Evolutionary conservation across 1,284 basidiomycete genomes (phyloP).

Genomic region (Cryptococcus sp.): DNA sequence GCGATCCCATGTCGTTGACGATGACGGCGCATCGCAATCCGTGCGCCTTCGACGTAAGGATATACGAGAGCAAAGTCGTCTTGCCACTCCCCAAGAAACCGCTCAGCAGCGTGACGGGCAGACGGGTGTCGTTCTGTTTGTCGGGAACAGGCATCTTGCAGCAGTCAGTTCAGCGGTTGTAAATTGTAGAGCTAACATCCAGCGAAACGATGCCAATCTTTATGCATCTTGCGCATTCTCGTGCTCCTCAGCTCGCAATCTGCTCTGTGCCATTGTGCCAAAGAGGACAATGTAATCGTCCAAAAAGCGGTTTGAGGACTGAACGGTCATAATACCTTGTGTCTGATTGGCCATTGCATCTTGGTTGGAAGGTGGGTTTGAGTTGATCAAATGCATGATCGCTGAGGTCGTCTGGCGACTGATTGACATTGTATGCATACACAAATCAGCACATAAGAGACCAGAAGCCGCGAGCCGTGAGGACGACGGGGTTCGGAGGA

Average conservation of each 20-base stretch:
- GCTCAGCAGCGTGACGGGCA: constrained; percentile 56
- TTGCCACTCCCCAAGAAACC: constrained; percentile 58
- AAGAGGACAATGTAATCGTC: not conserved
- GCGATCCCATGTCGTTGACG: constrained; percentile 56
- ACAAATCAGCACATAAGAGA: too few relatives aligned
- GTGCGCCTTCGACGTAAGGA: constrained; percentile 54
- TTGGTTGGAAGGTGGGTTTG: not conserved
- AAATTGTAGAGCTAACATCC: not conserved
- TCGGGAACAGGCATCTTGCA: constrained; percentile 24
- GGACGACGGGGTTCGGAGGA: too few relatives aligned
- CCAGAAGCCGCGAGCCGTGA: too few relatives aligned
- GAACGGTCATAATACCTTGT: constrained; percentile 8
- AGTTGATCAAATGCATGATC: too few relatives aligned
- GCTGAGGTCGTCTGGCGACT: too few relatives aligned
- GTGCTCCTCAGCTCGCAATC: not conserved
- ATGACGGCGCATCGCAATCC: constrained; percentile 53
- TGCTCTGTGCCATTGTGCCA: not conserved
- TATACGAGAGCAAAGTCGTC: constrained; percentile 55
- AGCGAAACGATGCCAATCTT: not conserved
- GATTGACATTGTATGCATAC: too few relatives aligned
- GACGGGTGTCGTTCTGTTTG: constrained; percentile 26
- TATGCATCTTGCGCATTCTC: not conserved
- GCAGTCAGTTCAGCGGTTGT: not conserved
- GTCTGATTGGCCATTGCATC: constrained; percentile 1
- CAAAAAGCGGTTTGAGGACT: constrained; percentile 3